phyloP scores from a whole-genome alignment of 2,329 filamentous ascomycete species.

The Trichothecium roseum region DNA sequence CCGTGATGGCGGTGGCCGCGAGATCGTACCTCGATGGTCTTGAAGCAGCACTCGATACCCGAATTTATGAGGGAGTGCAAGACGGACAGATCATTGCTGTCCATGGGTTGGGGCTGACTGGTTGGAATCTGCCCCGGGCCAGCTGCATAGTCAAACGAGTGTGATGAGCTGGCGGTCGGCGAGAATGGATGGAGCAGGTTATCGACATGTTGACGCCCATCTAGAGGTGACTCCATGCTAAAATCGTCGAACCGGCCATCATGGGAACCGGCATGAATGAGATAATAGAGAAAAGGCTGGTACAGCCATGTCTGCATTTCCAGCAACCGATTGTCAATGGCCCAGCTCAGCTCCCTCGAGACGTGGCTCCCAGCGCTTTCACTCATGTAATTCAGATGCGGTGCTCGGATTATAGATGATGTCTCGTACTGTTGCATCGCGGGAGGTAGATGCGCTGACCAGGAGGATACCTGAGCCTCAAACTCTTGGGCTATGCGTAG shows the following conservation, averaged over 20 bases:
- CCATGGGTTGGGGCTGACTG: constrained; percentile 2
- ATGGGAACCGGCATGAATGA: constrained; percentile 6
- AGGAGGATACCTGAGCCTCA: constrained; percentile 12
- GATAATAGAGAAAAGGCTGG: constrained; percentile 10
- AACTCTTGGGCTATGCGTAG: constrained; percentile 13
- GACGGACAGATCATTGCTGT: constrained; percentile 7
- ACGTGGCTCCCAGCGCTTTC: constrained; percentile 8
- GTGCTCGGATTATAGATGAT: constrained; percentile 7
- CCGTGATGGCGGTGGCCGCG: constrained; percentile 14
- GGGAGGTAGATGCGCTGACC: constrained; percentile 10
- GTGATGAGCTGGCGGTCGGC: constrained; percentile 1
- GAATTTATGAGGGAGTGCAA: constrained; percentile 9
- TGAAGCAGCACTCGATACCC: constrained; percentile 11
- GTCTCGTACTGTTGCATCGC: constrained; percentile 11
- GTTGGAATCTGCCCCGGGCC: background rate
- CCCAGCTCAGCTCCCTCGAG: constrained; percentile 12
- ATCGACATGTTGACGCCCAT: constrained; percentile 4
- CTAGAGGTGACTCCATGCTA: background rate
- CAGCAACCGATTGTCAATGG: constrained; percentile 11
- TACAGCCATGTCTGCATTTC: constrained; percentile 14
- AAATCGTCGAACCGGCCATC: background rate
- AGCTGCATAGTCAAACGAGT: constrained; percentile 1
- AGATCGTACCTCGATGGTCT: constrained; percentile 11
- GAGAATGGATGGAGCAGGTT: constrained; percentile 9
- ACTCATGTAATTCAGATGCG: constrained; percentile 4